Evolutionary conservation across 2,329 filamentous ascomycete genomes (phyloP).

Genomic region (Falciphora oryzae): DNA sequence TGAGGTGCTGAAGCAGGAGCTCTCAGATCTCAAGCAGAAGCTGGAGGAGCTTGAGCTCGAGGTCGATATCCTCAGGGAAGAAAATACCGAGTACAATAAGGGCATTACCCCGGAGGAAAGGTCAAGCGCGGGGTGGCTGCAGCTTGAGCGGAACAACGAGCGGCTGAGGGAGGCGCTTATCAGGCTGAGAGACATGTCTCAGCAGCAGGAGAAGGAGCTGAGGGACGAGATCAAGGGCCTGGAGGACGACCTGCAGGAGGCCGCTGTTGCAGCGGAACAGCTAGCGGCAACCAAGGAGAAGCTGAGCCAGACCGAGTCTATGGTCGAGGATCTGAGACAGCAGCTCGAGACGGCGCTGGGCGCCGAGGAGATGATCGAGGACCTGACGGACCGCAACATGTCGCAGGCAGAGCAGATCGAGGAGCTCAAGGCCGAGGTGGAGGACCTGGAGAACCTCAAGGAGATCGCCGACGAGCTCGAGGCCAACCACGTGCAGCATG

Average conservation of each 20-base stretch:
- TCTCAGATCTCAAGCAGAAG: slow-evolving; percentile 69
- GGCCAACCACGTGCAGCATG: slow-evolving; percentile 84
- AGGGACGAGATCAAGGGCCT: slow-evolving; percentile 67
- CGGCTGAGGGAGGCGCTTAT: slow-evolving; percentile 79
- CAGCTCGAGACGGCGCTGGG: slow-evolving; percentile 85
- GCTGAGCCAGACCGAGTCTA: slow-evolving; percentile 64
- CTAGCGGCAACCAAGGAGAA: slow-evolving; percentile 67
- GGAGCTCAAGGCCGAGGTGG: slow-evolving; percentile 73
- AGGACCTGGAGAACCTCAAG: slow-evolving; percentile 82
- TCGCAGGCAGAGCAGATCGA: slow-evolving; percentile 76
- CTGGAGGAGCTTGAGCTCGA: slow-evolving; percentile 83
- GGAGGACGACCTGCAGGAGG: slow-evolving; percentile 68
- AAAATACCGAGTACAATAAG: slow-evolving; percentile 76
- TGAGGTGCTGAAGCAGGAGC: slow-evolving; percentile 73
- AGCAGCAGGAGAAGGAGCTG: slow-evolving; percentile 76
- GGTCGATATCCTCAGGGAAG: slow-evolving; percentile 77
- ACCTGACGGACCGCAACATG: slow-evolving; percentile 83
- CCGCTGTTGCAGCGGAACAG: slow-evolving; percentile 60
- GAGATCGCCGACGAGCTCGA: slow-evolving; percentile 95
- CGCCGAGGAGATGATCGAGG: slow-evolving; percentile 90
- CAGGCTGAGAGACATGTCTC: slow-evolving; percentile 77
- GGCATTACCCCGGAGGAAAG: slow-evolving; percentile 87
- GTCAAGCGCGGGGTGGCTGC: slow-evolving; percentile 79
- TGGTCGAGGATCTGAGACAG: slow-evolving; percentile 79
- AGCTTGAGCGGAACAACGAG: slow-evolving; percentile 88